phyloP scores from a whole-genome alignment of 768 basidiomycete species.

The Sarcomyxa edulis region DNA sequence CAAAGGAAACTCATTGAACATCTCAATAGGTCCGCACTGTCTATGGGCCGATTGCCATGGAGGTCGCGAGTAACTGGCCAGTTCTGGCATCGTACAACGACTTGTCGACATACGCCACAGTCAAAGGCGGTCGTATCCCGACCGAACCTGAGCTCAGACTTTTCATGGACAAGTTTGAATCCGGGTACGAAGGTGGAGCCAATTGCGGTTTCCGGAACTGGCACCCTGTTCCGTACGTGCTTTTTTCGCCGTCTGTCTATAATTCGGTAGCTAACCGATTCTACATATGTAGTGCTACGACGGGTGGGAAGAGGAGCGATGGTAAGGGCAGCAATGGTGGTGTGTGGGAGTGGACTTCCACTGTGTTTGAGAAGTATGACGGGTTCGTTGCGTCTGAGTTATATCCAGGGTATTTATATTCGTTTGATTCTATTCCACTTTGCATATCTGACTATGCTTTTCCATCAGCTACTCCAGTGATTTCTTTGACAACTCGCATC shows the following conservation, averaged over 20 bases:
- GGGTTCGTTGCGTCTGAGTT: conserved; percentile 72
- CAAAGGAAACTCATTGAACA: no score
- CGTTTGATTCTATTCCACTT: not conserved
- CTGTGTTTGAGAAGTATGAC: conserved; percentile 61
- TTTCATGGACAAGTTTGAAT: conserved; percentile 72
- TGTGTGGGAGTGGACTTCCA: conserved; percentile 98
- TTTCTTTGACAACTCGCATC: conserved; percentile 87
- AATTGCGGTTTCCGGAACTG: conserved; percentile 90
- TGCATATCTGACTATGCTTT: conserved; percentile 4
- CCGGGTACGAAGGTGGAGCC: conserved; percentile 69
- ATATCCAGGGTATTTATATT: conserved; percentile 73
- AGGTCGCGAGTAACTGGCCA: conserved; percentile 82
- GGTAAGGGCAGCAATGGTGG: conserved; percentile 86
- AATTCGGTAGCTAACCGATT: not conserved
- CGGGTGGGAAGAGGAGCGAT: conserved; percentile 42
- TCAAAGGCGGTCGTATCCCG: conserved; percentile 90
- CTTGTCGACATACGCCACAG: conserved; percentile 72
- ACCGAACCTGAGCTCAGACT: conserved; percentile 83
- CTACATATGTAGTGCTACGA: conserved; percentile 51
- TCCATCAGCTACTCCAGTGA: conserved; percentile 66
- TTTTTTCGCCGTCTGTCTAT: not conserved
- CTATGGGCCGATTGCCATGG: conserved; percentile 79
- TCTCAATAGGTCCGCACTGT: conserved; percentile 75
- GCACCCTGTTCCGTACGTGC: conserved; percentile 85
- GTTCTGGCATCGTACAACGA: conserved; percentile 73